A percentile compares a stretch with the other conserved stretches of the same genome.
phyloP scores from a whole-genome alignment of 805 yeast genomes.

The Saccharomyces mikatae region DNA sequence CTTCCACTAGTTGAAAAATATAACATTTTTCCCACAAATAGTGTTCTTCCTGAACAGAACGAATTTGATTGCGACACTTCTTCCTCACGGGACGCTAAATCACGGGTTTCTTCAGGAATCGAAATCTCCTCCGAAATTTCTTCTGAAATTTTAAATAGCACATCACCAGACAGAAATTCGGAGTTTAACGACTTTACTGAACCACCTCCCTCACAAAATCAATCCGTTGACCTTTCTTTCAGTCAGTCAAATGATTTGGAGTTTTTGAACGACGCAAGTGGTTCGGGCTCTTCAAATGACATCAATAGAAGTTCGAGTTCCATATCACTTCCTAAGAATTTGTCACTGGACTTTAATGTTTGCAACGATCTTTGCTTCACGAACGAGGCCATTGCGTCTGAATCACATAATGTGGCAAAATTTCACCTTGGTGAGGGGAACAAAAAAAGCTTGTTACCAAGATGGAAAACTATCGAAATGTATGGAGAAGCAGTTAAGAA shows the following conservation, averaged over 20 bases:
- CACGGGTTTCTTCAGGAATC: background rate
- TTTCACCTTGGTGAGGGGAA: constrained; percentile 46
- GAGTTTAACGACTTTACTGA: background rate
- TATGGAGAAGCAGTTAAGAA: constrained; percentile 80
- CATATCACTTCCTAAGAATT: background rate
- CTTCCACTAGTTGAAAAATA: background rate
- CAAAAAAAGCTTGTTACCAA: constrained; percentile 48
- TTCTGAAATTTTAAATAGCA: background rate
- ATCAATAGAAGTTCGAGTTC: background rate
- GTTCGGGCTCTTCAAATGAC: constrained; percentile 4
- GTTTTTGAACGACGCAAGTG: constrained; percentile 7
- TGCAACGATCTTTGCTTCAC: constrained; percentile 11
- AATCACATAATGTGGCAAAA: constrained; percentile 43
- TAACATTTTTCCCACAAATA: background rate
- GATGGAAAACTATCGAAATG: constrained; percentile 77
- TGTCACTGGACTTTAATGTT: background rate
- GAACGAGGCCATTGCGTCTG: constrained; percentile 39
- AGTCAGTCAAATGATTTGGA: background rate
- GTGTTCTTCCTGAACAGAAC: background rate
- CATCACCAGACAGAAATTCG: background rate
- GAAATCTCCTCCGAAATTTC: background rate
- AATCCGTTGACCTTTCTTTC: background rate
- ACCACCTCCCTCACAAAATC: background rate
- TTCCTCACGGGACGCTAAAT: background rate
- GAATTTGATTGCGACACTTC: background rate